A percentile compares a stretch with the other conserved stretches of the same genome.
phyloP scores from a whole-genome alignment of 345 rosid genomes.

The Ceriops tagal region DNA sequence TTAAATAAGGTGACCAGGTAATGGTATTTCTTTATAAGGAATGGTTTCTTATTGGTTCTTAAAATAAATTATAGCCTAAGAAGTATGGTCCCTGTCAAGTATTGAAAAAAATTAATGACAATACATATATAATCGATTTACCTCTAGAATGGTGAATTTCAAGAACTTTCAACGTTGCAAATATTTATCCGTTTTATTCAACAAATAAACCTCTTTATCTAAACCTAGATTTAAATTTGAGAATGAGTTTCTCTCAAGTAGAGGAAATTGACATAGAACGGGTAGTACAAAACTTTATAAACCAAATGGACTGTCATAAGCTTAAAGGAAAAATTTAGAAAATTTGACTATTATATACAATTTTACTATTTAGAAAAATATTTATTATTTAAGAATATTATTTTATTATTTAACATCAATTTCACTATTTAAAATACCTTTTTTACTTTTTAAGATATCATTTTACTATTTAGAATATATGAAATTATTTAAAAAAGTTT shows the following conservation, averaged over 20 bases:
- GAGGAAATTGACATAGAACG: accelerated
- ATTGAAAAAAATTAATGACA: background rate
- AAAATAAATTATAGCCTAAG: background rate
- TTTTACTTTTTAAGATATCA: no score
- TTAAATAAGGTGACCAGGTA: background rate
- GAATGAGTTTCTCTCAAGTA: no score
- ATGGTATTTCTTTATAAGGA: background rate
- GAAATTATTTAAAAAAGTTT: no score
- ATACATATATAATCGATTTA: background rate
- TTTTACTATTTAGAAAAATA: no score
- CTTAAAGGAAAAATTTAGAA: no score
- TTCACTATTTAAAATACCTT: no score
- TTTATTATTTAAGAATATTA: no score
- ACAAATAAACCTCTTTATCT: background rate
- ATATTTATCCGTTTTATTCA: background rate
- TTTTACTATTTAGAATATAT: no score
- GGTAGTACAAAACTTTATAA: no score
- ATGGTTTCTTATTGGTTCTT: background rate
- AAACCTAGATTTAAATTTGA: background rate
- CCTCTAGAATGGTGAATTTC: background rate
- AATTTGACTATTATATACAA: no score
- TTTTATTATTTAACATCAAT: no score
- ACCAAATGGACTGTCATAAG: no score
- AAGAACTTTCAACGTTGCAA: background rate
- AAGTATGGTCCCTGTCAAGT: background rate